Evolutionary conservation across 2,329 filamentous ascomycete genomes (phyloP).

Genomic region (Penicillium sp.): DNA sequence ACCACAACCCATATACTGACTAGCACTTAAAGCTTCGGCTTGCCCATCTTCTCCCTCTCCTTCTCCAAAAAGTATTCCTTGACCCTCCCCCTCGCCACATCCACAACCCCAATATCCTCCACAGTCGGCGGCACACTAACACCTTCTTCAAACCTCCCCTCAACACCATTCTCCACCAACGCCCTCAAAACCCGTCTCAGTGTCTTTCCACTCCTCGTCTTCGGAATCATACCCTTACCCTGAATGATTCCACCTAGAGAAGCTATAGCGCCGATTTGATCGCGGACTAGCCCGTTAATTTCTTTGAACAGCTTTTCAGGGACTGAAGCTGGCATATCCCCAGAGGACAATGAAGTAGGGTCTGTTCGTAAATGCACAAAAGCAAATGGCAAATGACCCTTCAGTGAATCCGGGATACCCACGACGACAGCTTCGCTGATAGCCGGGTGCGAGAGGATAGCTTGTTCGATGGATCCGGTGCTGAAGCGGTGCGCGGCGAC

Average conservation of each 20-base stretch:
- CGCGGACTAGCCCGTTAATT: conserved; percentile 63
- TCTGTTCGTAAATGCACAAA: conserved; percentile 68
- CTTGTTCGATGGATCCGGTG: conserved; percentile 88
- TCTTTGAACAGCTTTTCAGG: conserved; percentile 50
- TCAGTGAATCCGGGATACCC: conserved; percentile 80
- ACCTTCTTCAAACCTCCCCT: conserved; percentile 71
- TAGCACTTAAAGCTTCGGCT: background rate
- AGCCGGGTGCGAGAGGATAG: conserved; percentile 75
- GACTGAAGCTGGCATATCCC: conserved; percentile 38
- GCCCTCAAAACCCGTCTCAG: conserved; percentile 79
- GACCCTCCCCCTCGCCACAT: conserved; percentile 71
- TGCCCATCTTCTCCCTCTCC: background rate
- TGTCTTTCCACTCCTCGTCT: conserved; percentile 91
- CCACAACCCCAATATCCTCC: conserved; percentile 76
- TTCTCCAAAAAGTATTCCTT: conserved; percentile 68
- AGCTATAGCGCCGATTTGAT: conserved; percentile 86
- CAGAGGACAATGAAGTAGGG: conserved; percentile 37
- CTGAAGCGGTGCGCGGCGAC: conserved; percentile 92
- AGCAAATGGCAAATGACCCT: conserved; percentile 89
- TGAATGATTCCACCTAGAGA: conserved; percentile 83
- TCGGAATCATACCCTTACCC: conserved; percentile 84
- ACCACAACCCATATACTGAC: too few species aligned
- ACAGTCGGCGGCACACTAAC: conserved; percentile 82
- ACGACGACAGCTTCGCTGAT: conserved; percentile 87
- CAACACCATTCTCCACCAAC: conserved; percentile 78